Base-by-base conservation (phyloP, 495 filamentous ascomycete species). In the Poronia punctata region DNA sequence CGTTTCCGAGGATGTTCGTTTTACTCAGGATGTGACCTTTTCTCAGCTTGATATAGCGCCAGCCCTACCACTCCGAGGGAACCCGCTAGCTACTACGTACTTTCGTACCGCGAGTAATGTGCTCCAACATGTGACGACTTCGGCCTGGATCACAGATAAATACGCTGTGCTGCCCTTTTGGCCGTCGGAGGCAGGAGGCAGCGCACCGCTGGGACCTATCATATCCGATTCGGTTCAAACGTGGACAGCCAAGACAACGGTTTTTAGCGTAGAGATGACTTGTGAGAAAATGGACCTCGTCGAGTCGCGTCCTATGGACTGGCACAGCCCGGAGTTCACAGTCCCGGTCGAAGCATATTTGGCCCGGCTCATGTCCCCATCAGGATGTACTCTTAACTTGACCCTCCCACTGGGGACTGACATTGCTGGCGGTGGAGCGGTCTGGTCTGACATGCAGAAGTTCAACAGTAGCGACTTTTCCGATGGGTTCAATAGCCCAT, bases 121-220 rank as follows among this genome's bases (percentile, higher is more conserved):
- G 0, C 38, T 66, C 0, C 50, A 57, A 38, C 62, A 64, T 35
- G 57, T 60, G 1, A 61, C 61, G 4, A 66, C 62, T 0, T 63
- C 62, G 2, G 61, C 59, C 0, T 68, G 64, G 64, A 48, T 66
- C n/a, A 61, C 51, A 1, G 52, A 66, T 36, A 35, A 58, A 10
- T 66, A 61, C 35, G 57, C 59, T 1, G 51, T 66, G 11, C 40
- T 64, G 2, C 64, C 62, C 0, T 57, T 68, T 23, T 68, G 64
- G 64, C 64, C 64, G 4, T 12, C 53, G 2, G n/a, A n/a, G n/a
- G 27, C 43, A 8, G 18, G 53, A 7, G 18, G 45, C 16, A 18
- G 11, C 1, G 46, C 15, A 1, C 56, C 61, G 1, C 32, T 66
- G 14, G 51, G 33, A 0, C 47, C 57, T 9, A 16, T 58, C 3